Conservation (phyloP, 75 land plant species). For the Adiantum capillusveneris region DNA sequence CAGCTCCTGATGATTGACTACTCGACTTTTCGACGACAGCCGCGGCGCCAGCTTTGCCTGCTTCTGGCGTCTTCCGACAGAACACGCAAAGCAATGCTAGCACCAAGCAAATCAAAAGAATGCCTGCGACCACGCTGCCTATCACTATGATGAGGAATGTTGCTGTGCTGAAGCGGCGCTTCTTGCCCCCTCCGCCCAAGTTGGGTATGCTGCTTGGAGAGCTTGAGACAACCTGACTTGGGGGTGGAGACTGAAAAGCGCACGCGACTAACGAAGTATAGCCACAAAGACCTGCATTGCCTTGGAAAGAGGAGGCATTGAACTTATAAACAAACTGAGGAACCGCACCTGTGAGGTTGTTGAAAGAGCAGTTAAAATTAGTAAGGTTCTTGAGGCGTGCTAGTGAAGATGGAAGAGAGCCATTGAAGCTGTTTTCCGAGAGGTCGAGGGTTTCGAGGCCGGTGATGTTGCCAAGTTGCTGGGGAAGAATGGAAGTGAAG, state of each 20-base stretch:
- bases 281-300: constrained; percentile 45
- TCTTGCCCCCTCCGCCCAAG: not conserved
- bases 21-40: no score
- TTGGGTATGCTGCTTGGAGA: no score
- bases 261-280: not conserved
- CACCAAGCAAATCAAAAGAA: not conserved
- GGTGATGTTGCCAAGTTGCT: constrained; percentile 35
- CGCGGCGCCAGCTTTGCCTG: not conserved
- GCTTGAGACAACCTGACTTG: not conserved
- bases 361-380: constrained; percentile 55
- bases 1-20: no score
- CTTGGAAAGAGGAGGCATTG: constrained; percentile 13
- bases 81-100: not conserved
- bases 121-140: not conserved
- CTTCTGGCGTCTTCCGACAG: not conserved
- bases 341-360: constrained; percentile 40
- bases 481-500: constrained; percentile 49
- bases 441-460: constrained; percentile 41
- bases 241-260: not conserved
- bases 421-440: constrained; percentile 41
- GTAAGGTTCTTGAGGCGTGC: constrained; percentile 26
- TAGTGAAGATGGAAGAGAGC: constrained; percentile 48
- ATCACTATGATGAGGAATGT: no score
- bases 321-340: constrained; percentile 29
- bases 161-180: no score